Evolutionary conservation across 2,329 filamentous ascomycete genomes (phyloP).

Genomic region (Eurotiales sp.): DNA sequence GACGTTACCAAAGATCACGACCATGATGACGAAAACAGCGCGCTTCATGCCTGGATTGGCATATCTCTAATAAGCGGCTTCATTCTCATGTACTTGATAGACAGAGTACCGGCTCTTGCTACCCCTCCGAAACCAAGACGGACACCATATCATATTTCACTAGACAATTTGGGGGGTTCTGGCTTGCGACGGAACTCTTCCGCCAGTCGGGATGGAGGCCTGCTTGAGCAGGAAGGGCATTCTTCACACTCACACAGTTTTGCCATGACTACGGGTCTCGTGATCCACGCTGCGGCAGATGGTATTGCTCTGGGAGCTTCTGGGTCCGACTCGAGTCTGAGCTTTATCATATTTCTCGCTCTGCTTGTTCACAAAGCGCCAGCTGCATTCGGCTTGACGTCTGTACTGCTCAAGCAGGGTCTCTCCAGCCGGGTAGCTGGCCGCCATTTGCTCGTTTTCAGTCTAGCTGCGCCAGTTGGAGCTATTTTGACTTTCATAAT

Average conservation of each 20-base stretch:
- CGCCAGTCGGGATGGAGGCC: constrained; percentile 36
- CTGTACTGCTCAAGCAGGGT: constrained; percentile 84
- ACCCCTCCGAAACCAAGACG: constrained; percentile 62
- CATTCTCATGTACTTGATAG: constrained; percentile 93
- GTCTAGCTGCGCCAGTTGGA: constrained; percentile 81
- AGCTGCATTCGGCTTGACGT: constrained; percentile 90
- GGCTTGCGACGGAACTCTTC: constrained; percentile 45
- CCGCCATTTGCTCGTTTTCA: constrained; percentile 85
- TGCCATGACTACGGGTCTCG: constrained; percentile 87
- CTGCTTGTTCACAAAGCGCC: constrained; percentile 98
- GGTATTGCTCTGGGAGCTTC: constrained; percentile 95
- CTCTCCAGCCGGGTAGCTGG: constrained; percentile 80
- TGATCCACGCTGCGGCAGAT: constrained; percentile 92
- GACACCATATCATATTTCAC: constrained; percentile 76
- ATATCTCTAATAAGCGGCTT: constrained; percentile 84
- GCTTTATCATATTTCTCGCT: constrained; percentile 88
- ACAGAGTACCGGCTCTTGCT: constrained; percentile 74
- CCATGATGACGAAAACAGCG: constrained; percentile 32
- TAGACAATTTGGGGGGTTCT: constrained; percentile 71
- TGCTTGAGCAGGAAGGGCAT: constrained; percentile 27
- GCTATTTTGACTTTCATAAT: constrained; percentile 79
- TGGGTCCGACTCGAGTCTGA: constrained; percentile 71
- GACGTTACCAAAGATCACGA: constrained; percentile 23
- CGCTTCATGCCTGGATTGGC: constrained; percentile 73
- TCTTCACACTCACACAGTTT: constrained; percentile 50